Conservation (phyloP, 2,329 filamentous ascomycete species). For the Aquanectria penicillioides region DNA sequence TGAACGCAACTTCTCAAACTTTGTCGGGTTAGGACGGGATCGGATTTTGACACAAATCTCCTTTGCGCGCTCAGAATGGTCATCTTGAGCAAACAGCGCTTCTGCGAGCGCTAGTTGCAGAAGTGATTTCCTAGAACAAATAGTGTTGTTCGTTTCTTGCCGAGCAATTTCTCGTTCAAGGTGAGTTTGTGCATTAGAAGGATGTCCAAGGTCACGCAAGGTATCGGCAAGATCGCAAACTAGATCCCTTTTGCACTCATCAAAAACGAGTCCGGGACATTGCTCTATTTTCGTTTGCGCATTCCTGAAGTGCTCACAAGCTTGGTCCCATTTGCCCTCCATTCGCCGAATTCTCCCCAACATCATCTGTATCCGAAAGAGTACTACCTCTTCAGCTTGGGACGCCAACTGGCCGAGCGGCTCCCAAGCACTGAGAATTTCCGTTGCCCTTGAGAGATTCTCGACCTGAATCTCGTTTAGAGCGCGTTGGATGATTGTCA, state of each 20-base stretch:
- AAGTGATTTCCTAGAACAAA: constrained; percentile 29
- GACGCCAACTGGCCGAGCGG: constrained; percentile 25
- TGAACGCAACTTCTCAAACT: constrained; percentile 32
- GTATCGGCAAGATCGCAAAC: constrained; percentile 35
- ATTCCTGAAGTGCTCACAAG: constrained; percentile 21
- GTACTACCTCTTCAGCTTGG: constrained; percentile 26
- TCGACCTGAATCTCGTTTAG: constrained; percentile 33
- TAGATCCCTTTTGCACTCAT: constrained; percentile 34
- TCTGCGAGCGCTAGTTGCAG: constrained; percentile 33
- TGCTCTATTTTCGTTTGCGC: constrained; percentile 20
- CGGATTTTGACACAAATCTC: constrained; percentile 27
- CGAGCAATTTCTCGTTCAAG: constrained; percentile 29
- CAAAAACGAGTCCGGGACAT: constrained; percentile 23
- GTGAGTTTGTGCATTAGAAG: constrained; percentile 22
- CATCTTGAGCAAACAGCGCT: constrained; percentile 32
- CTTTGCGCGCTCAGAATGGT: constrained; percentile 27
- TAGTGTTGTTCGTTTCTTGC: constrained; percentile 19
- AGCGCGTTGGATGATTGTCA: constrained; percentile 27
- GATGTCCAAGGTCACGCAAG: constrained; percentile 31
- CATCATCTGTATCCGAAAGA: constrained; percentile 31
- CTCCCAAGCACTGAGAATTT: constrained; percentile 28
- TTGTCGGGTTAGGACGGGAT: constrained; percentile 28
- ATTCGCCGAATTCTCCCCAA: constrained; percentile 33
- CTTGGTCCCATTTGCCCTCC: constrained; percentile 27
- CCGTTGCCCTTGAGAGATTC: constrained; percentile 28